Conservation (phyloP, 73 alveolate species). For the Symbiodinium natans region DNA sequence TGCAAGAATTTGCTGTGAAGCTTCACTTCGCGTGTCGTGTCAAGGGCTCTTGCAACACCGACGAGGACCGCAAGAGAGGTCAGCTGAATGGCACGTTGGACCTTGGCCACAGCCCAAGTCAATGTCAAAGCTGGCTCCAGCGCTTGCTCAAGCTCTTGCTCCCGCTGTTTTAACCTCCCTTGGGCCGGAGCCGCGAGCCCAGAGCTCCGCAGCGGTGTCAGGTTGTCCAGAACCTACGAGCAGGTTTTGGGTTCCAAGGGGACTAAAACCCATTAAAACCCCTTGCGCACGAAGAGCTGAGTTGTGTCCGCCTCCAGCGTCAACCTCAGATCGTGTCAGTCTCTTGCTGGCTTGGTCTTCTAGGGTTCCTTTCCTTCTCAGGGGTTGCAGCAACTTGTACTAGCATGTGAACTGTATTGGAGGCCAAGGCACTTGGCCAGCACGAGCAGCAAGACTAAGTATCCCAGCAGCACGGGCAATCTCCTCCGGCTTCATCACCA, state of each 20-base stretch:
- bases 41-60: neutral
- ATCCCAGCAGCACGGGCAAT: neutral
- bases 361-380: too few species aligned
- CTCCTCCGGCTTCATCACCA: neutral
- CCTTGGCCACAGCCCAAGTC: neutral
- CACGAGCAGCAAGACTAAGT: neutral
- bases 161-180: neutral
- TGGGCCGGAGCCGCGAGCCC: neutral
- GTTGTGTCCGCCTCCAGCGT: neutral
- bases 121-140: neutral
- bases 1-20: neutral
- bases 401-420: neutral
- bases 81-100: neutral
- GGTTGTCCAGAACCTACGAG: too few species aligned
- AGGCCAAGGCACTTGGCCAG: neutral
- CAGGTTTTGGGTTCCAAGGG: too few species aligned
- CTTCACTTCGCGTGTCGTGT: too few species aligned
- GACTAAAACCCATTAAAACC: too few species aligned
- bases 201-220: neutral
- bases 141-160: neutral
- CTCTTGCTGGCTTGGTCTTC: too few species aligned
- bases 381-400: neutral
- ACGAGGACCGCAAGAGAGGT: neutral
- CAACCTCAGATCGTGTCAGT: neutral
- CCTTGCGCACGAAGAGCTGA: too few species aligned